Evolutionary conservation across 139 green algal genomes (phyloP).

Genomic region (Zygnema cylindricum): DNA sequence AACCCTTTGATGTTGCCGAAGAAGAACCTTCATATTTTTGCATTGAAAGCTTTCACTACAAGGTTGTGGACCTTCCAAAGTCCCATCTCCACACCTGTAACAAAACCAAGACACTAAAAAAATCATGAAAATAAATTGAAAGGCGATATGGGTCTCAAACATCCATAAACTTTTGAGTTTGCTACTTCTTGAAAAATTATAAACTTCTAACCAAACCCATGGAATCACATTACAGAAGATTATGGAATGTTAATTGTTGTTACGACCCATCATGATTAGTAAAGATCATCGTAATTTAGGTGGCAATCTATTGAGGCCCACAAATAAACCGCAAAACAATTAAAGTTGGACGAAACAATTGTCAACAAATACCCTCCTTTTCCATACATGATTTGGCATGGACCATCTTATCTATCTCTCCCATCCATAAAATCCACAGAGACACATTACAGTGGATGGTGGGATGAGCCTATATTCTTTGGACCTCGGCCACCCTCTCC

Average conservation of each 20-base stretch:
- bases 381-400: background rate
- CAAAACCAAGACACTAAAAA: background rate
- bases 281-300: too few relatives aligned
- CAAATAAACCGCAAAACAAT: too few relatives aligned
- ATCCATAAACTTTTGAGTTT: too few relatives aligned
- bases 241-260: background rate
- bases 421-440: background rate
- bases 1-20: conserved; percentile 35
- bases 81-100: conserved; percentile 29
- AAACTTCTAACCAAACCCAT: background rate
- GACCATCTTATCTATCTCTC: background rate
- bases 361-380: background rate
- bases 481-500: background rate
- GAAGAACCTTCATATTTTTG: conserved; percentile 49
- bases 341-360: background rate
- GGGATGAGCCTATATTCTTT: too few relatives aligned
- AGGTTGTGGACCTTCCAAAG: background rate
- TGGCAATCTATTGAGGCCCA: too few relatives aligned
- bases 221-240: background rate
- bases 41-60: conserved; percentile 43
- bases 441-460: too few relatives aligned
- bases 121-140: too few relatives aligned
- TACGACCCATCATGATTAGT: background rate
- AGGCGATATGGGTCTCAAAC: too few relatives aligned
- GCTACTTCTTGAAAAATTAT: background rate